Evolutionary conservation across 164 flowering plant genomes (phyloP).

Genomic region (Liriodendron chinense): DNA sequence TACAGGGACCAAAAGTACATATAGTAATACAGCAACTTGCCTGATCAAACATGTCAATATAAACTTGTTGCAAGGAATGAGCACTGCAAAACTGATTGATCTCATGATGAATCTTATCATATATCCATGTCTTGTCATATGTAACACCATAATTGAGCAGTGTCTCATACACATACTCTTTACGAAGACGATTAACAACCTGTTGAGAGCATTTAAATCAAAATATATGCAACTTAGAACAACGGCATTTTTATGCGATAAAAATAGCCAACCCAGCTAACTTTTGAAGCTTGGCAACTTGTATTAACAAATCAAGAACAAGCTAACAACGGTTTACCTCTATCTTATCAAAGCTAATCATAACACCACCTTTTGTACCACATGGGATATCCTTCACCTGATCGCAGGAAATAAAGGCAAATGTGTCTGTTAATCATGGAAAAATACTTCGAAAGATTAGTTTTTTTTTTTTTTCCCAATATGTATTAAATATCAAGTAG

Average conservation of each 20-base stretch:
- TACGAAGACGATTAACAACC: slow-evolving; percentile 92
- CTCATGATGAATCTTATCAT: slow-evolving; percentile 97
- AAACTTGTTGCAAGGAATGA: slow-evolving; percentile 89
- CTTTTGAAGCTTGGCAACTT: neutral
- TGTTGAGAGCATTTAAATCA: slow-evolving; percentile 22
- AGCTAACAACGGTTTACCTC: slow-evolving; percentile 43
- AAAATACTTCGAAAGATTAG: too few relatives aligned
- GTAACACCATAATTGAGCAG: slow-evolving; percentile 85
- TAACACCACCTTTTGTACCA: slow-evolving; percentile 99
- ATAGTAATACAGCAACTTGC: slow-evolving; percentile 25
- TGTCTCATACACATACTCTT: slow-evolving; percentile 84
- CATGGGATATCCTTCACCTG: slow-evolving; percentile 96
- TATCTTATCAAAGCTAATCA: slow-evolving; percentile 90
- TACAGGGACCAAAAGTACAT: neutral
- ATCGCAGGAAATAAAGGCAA: slow-evolving; percentile 5
- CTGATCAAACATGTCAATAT: slow-evolving; percentile 97
- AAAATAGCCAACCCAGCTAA: neutral
- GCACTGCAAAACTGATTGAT: slow-evolving; percentile 97
- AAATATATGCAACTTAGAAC: neutral
- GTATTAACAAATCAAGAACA: neutral
- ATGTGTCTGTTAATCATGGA: neutral
- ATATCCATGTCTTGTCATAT: slow-evolving; percentile 96
- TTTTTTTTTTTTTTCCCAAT: too few relatives aligned
- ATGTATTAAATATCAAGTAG: too few relatives aligned
- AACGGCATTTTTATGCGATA: neutral